A percentile compares a stretch with the other conserved stretches of the same genome.
These are phyloP conservation scores for Colletotrichum phormii DNA, from an alignment of 2,329 filamentous ascomycete species.

Conservation along the genomic window DNA sequence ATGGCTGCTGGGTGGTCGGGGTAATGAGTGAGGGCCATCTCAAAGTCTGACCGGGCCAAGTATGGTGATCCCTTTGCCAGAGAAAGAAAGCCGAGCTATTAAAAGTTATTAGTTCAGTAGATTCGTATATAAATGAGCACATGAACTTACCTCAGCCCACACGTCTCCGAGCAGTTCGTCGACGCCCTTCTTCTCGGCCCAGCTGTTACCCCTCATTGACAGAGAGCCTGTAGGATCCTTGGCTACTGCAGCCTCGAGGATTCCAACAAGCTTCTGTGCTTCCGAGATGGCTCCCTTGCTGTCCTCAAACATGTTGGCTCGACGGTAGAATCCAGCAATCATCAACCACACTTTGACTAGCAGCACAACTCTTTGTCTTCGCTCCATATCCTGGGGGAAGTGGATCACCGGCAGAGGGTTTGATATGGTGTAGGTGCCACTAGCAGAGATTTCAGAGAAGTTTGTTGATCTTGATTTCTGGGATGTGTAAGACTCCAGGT, in stretches of 20 bases:
- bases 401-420: slow-evolving; percentile 63
- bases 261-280: slow-evolving; percentile 80
- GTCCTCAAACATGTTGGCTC: slow-evolving; percentile 84
- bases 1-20: slow-evolving; percentile 85
- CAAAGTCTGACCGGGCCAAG: slow-evolving; percentile 80
- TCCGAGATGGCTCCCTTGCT: slow-evolving; percentile 83
- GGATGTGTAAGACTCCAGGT: slow-evolving; percentile 59
- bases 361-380: slow-evolving; percentile 61
- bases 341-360: slow-evolving; percentile 90
- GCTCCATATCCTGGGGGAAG: slow-evolving; percentile 66
- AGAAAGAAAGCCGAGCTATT: slow-evolving; percentile 75
- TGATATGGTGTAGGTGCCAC: slow-evolving; percentile 57
- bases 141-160: slow-evolving; percentile 76
- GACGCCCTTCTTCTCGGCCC: slow-evolving; percentile 84
- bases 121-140: no score
- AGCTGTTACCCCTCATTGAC: slow-evolving; percentile 73
- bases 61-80: slow-evolving; percentile 72
- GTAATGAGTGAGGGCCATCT: slow-evolving; percentile 82
- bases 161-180: slow-evolving; percentile 90
- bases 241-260: slow-evolving; percentile 75
- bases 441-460: slow-evolving; percentile 51
- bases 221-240: slow-evolving; percentile 72
- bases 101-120: slow-evolving; percentile 43
- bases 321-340: slow-evolving; percentile 87
- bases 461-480: slow-evolving; percentile 53